Percentiles rank a stretch among this genome's conserved stretches.
Conservation (phyloP, 352 stramenopile genomes). For the Phytopythium litorale region DNA sequence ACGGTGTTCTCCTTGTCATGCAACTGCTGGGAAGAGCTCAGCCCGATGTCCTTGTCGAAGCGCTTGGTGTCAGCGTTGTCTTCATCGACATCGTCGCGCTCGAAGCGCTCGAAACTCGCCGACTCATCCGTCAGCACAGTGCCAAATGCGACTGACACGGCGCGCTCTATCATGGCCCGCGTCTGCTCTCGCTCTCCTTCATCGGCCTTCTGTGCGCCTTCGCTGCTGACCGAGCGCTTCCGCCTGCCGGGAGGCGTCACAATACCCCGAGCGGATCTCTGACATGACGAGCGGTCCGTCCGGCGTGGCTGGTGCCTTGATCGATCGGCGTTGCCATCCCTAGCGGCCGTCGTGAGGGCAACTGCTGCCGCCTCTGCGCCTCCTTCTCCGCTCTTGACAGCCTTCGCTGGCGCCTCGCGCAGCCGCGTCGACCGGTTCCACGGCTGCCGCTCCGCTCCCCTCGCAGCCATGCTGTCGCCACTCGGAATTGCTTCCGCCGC, state of each 20-base stretch:
- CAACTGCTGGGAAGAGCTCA: neutral
- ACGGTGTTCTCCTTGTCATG: constrained; percentile 6
- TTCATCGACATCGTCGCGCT: neutral
- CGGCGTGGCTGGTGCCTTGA: neutral
- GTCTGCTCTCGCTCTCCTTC: constrained; percentile 23
- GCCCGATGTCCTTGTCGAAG: neutral
- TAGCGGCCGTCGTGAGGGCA: neutral
- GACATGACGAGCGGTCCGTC: neutral
- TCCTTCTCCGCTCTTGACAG: neutral
- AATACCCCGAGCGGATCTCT: neutral
- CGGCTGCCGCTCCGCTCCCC: constrained; percentile 8
- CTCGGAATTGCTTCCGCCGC: neutral
- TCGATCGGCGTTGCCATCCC: neutral
- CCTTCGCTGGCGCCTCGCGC: constrained; percentile 1
- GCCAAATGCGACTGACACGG: constrained; percentile 44
- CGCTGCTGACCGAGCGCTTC: neutral
- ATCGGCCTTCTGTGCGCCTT: neutral
- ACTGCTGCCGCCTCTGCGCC: neutral
- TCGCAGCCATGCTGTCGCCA: neutral
- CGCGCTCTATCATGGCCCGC: constrained; percentile 52
- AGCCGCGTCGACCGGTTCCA: constrained; percentile 57
- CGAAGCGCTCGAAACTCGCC: neutral
- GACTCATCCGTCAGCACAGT: constrained; percentile 16
- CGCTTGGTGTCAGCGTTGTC: neutral
- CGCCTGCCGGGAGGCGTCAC: neutral